Evolutionary conservation across 352 stramenopile species (phyloP), one percentile per base, ranked within the genome.

Genomic region (Globisporangium cystogenes): DNA sequence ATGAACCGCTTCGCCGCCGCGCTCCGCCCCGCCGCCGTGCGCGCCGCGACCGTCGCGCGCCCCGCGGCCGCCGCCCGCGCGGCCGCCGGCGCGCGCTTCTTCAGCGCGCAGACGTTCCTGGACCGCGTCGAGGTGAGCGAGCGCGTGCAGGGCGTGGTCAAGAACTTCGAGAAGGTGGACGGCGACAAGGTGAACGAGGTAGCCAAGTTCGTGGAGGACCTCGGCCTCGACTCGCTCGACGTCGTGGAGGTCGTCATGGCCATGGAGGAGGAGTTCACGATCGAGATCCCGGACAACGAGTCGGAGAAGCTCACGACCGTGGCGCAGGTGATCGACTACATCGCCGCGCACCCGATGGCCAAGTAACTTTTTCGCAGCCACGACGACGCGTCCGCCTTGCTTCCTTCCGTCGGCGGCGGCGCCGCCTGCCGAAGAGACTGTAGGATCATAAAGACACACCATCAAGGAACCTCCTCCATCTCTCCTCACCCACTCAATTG

Each of bases 81-180:
- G 4, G 33, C 61, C 10, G 52, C 59, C 21, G 48, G 63, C 48
- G 66, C 64, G 53, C 76, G 79, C 55, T 92, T 90, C 65, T 87
- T 90, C 70, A 87, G 75, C 68, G 76, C 80, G 55, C 84, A 94
- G 71, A 94, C 84, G 26, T 94, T 94, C 71, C 66, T 94, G 53
- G 84, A 94, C 73, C 79, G 84, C 62, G 67, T 78, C 55, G 97
- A 99, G 77, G 97, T 99, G 43, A 96, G 88, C 56, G 96, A 98
- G 49, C 94, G 97, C 51, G 96, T 99, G 60, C 72, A 99, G 43
- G 70, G 79, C 57, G 97, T 99, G 46, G 87, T 99, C 64, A 99
- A 99, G 88, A 99, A 98, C 75, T 99, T 99, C 70, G 97, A 99
- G 67, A 99, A 99, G 87, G 96, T 99, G 36, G 92, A 99, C 63